Evolutionary conservation across 2,329 filamentous ascomycete species (phyloP).

Genomic region (Cryoendolithus antarcticus): DNA sequence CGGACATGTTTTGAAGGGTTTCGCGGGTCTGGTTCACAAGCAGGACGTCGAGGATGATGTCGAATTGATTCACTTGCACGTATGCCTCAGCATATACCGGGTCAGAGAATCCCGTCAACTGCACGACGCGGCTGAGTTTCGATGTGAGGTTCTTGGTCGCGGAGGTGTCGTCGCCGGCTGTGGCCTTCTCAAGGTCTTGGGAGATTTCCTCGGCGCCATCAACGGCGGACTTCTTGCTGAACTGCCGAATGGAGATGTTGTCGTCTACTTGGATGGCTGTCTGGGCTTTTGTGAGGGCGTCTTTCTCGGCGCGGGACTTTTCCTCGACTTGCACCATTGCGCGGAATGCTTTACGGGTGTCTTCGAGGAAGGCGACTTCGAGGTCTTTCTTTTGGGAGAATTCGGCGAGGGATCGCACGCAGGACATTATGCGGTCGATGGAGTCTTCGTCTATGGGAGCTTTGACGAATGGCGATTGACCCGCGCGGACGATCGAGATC

Average conservation of each 20-base stretch:
- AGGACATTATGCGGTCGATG: constrained; percentile 96
- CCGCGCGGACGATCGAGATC: constrained; percentile 96
- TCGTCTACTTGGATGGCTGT: constrained; percentile 92
- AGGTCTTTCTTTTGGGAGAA: constrained; percentile 83
- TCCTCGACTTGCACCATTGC: constrained; percentile 96
- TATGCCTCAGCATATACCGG: constrained; percentile 98
- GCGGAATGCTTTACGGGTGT: constrained; percentile 89
- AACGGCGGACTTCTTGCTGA: constrained; percentile 76
- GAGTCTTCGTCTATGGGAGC: constrained; percentile 95
- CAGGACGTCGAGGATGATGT: constrained; percentile 91
- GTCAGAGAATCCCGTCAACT: constrained; percentile 95
- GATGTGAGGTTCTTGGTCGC: constrained; percentile 76
- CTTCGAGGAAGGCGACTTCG: constrained; percentile 83
- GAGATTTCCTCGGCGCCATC: constrained; percentile 80
- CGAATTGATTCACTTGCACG: constrained; percentile 96
- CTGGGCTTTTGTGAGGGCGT: constrained; percentile 84
- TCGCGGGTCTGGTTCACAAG: constrained; percentile 96
- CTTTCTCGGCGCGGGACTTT: constrained; percentile 93
- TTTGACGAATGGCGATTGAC: constrained; percentile 98
- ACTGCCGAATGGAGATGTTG: constrained; percentile 80
- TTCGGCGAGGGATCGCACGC: constrained; percentile 81
- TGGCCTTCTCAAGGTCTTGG: constrained; percentile 83
- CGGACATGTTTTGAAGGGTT: constrained; percentile 89
- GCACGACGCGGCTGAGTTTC: constrained; percentile 90
- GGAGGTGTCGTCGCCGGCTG: constrained; percentile 60